Evolutionary conservation across 2,329 filamentous ascomycete genomes (phyloP), one percentile per base, ranked within the genome.

Genomic region (Cercospora sp.): DNA sequence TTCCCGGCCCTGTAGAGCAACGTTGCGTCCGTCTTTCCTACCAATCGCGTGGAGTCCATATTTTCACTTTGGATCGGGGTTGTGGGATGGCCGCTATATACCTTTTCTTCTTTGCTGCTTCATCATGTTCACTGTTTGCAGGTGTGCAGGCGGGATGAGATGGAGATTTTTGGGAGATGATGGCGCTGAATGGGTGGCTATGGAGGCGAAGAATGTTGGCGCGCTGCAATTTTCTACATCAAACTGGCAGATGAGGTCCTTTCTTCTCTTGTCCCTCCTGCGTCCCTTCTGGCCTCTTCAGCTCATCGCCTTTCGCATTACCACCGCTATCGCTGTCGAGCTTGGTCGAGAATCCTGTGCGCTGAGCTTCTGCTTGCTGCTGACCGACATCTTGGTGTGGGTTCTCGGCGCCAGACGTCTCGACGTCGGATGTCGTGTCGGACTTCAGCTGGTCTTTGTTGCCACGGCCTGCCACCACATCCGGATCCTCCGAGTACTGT

Each of bases 81-180:
- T 82, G 81, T 82, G 80, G 81, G 80, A 79, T 79, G 75, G 76
- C 79, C 77, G 75, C 79, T 80, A 81, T 63, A 71, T 58, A 61
- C 24, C 43, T 18, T 34, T 40, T n/a, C 3, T n/a, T 40, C 13
- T 37, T 8, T 32, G 21, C 21, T 4, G 16, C 28, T 53, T 53
- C 49, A 53, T 53, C 49, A 53, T 53, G 49, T 53, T 28, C 21
- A 28, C 37, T 3, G 13, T 9, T 16, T 53, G 49, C 49, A 16
- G 12, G 16, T 1, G 13, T 16, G 49, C 49, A 53, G 49, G 49
- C 49, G 49, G 21, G 24, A 53, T 53, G 49, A 53, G 49, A 53
- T 53, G 49, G 24, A 9, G 49, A 4, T 12, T 12, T 21, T 10
- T 10, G 49, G 13, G 10, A 49, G 13, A 3, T 30, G 12, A 49